phyloP scores from a whole-genome alignment of 1,284 basidiomycete genomes.

The Tilletia setariae region DNA sequence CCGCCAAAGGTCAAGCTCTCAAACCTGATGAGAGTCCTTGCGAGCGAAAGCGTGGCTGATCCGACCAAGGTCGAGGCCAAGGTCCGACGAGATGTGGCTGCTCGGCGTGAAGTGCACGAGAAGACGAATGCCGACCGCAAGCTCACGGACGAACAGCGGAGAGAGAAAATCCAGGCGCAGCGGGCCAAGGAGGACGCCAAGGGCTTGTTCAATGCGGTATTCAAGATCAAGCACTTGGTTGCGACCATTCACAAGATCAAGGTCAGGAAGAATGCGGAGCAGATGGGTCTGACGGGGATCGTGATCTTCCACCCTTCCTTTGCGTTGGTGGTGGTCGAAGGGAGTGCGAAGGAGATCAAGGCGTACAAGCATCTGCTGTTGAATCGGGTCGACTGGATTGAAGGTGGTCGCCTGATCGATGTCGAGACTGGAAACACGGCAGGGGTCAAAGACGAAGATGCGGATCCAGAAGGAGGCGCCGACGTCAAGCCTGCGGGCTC shows the following conservation, averaged over 20 bases:
- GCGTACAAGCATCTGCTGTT: conserved; percentile 86
- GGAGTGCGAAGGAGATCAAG: conserved; percentile 77
- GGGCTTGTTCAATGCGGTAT: conserved; percentile 80
- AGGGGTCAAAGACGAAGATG: conserved; percentile 36
- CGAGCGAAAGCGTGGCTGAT: conserved; percentile 92
- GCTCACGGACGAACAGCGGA: conserved; percentile 81
- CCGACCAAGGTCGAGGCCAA: conserved; percentile 95
- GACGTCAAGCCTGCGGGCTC: background rate
- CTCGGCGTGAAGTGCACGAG: conserved; percentile 81
- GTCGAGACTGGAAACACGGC: conserved; percentile 55
- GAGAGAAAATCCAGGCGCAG: conserved; percentile 71
- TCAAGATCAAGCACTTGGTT: conserved; percentile 83
- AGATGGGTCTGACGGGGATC: conserved; percentile 79
- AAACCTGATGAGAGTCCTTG: conserved; percentile 97
- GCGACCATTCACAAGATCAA: conserved; percentile 94
- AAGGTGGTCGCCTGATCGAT: conserved; percentile 75
- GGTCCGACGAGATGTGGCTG: conserved; percentile 86
- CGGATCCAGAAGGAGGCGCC: conserved; percentile 14
- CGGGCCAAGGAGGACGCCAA: conserved; percentile 67
- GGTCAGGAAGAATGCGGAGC: conserved; percentile 90
- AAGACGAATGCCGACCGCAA: conserved; percentile 86
- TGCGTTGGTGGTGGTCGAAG: conserved; percentile 89
- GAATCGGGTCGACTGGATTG: conserved; percentile 88
- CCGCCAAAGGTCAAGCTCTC: conserved; percentile 91
- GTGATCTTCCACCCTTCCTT: conserved; percentile 85